Evolutionary conservation across 106 monocot genomes (phyloP).

Genomic region (Phalaenopsis equestris): DNA sequence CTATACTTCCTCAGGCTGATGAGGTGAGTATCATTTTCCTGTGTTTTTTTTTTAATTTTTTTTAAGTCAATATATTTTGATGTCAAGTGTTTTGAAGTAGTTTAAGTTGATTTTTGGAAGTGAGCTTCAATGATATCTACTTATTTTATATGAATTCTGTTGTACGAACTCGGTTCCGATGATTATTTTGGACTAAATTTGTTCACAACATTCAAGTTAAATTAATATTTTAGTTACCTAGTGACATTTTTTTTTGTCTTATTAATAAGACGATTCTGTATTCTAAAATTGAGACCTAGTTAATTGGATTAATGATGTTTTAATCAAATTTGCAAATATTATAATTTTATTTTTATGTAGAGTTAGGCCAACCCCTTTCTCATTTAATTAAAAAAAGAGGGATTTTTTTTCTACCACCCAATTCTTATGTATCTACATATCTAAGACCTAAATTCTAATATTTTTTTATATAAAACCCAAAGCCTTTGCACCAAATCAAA

Average conservation of each 20-base stretch:
- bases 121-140: background rate
- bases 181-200: background rate
- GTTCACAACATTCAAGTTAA: background rate
- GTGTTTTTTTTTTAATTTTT: background rate
- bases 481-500: too few species aligned
- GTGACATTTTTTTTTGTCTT: background rate
- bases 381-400: too few species aligned
- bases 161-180: background rate
- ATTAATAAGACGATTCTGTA: background rate
- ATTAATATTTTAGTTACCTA: background rate
- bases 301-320: background rate
- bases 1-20: slow-evolving; percentile 96
- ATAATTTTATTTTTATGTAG: background rate
- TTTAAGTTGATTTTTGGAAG: background rate
- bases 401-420: too few species aligned
- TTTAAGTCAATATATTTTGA: background rate
- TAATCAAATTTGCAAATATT: background rate
- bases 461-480: too few species aligned
- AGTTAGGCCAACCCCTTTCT: too few species aligned
- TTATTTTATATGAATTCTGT: background rate
- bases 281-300: background rate
- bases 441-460: too few species aligned
- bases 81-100: background rate
- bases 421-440: too few species aligned
- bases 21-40: slow-evolving; percentile 37